A percentile compares a stretch with the other conserved stretches of the same genome.
Conservation (phyloP, 768 basidiomycete genomes). For the Lactarius tabidus region DNA sequence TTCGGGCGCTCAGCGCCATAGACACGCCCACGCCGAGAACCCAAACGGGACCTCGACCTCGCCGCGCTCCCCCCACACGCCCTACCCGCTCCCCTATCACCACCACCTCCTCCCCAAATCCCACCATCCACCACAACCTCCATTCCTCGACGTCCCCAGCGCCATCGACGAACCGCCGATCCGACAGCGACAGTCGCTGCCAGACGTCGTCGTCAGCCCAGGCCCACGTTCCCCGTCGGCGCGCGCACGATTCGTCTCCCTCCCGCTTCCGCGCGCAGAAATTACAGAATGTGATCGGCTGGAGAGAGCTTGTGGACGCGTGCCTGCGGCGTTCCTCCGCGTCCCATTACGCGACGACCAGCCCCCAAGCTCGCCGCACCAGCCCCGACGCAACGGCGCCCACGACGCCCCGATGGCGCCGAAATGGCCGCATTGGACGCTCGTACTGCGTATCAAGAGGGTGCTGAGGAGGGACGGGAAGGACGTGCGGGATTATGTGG, state of each 20-base stretch:
- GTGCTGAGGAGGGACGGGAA: conserved; percentile 14
- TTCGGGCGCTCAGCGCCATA: conserved; percentile 7
- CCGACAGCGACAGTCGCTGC: conserved; percentile 13
- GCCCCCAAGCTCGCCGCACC: conserved; percentile 19
- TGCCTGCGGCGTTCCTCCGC: background rate
- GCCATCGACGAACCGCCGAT: background rate
- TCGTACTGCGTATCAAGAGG: conserved; percentile 21
- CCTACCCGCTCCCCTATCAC: conserved; percentile 21
- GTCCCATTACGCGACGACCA: conserved; percentile 3
- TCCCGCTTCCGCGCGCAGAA: conserved; percentile 1
- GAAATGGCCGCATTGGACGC: conserved; percentile 20
- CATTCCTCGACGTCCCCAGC: no score
- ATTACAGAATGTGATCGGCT: conserved; percentile 18
- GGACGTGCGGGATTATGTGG: conserved; percentile 22
- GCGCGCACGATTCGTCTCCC: conserved; percentile 20
- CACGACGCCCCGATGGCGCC: conserved; percentile 12
- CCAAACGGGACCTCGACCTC: background rate
- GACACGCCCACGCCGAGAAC: conserved; percentile 11
- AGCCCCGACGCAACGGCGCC: conserved; percentile 14
- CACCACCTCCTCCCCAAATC: background rate
- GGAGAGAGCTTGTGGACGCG: conserved; percentile 20
- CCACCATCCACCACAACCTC: background rate
- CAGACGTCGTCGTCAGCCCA: conserved; percentile 8
- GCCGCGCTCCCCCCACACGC: background rate
- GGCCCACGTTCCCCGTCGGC: conserved; percentile 15